These are phyloP conservation scores for Blastobotrys aristatus DNA, from an alignment of 1,139 yeast species.

Conservation along the genomic window DNA sequence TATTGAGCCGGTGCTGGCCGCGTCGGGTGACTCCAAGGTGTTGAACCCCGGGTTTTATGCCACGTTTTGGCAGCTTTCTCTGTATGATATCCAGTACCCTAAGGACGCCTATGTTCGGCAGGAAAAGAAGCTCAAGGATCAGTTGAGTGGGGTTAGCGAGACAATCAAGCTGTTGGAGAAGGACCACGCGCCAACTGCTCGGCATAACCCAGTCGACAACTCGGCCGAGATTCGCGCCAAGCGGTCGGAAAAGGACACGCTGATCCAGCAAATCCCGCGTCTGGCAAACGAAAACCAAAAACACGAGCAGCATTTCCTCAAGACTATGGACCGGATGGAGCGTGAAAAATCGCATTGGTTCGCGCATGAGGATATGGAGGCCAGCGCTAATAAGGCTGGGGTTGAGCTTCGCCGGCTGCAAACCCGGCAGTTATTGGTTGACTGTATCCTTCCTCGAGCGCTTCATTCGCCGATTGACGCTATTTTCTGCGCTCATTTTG, in stretches of 20 bases:
- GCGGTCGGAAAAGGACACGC: slow-evolving; percentile 21
- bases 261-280: slow-evolving; percentile 22
- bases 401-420: slow-evolving; percentile 28
- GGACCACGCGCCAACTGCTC: neutral
- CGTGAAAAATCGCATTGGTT: slow-evolving; percentile 37
- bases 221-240: slow-evolving; percentile 14
- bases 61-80: slow-evolving; percentile 68
- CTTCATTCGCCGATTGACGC: slow-evolving; percentile 85
- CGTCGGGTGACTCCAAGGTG: slow-evolving; percentile 34
- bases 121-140: slow-evolving; percentile 27
- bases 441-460: slow-evolving; percentile 71
- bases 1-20: slow-evolving; percentile 23
- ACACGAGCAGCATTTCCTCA: slow-evolving; percentile 35
- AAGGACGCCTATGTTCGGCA: slow-evolving; percentile 49
- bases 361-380: slow-evolving; percentile 11
- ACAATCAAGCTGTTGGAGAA: slow-evolving; percentile 15
- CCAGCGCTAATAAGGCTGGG: slow-evolving; percentile 24
- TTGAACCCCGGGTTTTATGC: slow-evolving; percentile 48
- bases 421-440: slow-evolving; percentile 46
- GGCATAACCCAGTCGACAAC: neutral
- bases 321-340: slow-evolving; percentile 31
- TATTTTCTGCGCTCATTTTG: slow-evolving; percentile 58
- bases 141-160: slow-evolving; percentile 15
- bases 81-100: slow-evolving; percentile 68
- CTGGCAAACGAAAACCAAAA: slow-evolving; percentile 30